Evolutionary conservation across 202 grass and related monocot species (phyloP).

Genomic region (Musa balbisiana): DNA sequence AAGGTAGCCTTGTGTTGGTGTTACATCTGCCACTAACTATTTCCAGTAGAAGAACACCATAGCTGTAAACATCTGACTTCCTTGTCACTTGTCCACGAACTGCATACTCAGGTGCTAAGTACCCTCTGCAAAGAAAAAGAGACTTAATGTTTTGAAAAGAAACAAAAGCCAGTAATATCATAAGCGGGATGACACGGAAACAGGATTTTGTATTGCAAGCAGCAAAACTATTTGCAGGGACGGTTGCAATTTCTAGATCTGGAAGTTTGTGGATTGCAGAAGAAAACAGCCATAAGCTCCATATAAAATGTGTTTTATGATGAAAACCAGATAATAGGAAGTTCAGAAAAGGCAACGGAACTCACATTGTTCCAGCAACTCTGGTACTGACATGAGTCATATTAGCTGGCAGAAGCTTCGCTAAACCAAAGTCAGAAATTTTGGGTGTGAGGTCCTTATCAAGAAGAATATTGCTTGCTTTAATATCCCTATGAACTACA

Average conservation of each 20-base stretch:
- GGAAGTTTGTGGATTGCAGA: neutral
- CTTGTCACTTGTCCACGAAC: conserved; percentile 86
- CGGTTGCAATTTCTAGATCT: neutral
- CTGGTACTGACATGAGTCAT: conserved; percentile 61
- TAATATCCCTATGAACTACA: conserved; percentile 68
- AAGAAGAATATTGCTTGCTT: conserved; percentile 92
- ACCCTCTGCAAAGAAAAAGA: conserved; percentile 63
- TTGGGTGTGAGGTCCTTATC: conserved; percentile 55
- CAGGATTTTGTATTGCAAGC: neutral
- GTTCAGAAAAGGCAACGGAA: conserved; percentile 18
- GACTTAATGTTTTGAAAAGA: neutral
- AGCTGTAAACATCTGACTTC: conserved; percentile 96
- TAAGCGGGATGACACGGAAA: neutral
- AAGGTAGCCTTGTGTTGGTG: conserved; percentile 65
- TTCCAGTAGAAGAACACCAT: conserved; percentile 77
- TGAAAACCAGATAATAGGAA: neutral
- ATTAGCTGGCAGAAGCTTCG: conserved; percentile 67
- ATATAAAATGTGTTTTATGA: neutral
- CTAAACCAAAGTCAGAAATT: conserved; percentile 78
- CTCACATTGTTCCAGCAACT: conserved; percentile 77
- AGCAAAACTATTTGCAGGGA: neutral
- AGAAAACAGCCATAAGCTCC: no score
- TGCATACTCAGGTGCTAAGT: conserved; percentile 92
- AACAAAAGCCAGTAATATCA: neutral
- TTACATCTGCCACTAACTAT: conserved; percentile 80